Percentiles rank a stretch among this genome's conserved stretches.
phyloP scores from a whole-genome alignment of 768 basidiomycete species.

The Boletus vinaceobasis region DNA sequence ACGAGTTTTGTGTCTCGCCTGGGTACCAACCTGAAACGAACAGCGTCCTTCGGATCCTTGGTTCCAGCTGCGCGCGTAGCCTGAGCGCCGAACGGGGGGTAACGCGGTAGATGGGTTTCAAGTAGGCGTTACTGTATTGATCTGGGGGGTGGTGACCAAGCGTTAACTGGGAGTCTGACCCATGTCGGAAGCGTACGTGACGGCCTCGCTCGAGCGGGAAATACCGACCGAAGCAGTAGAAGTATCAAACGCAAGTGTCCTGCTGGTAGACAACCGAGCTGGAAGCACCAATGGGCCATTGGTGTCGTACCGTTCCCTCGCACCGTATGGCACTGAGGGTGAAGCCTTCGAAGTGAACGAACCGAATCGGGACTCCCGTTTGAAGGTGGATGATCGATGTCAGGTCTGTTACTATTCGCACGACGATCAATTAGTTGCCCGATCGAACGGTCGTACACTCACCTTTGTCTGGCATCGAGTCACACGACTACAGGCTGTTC shows the following conservation, averaged over 20 bases:
- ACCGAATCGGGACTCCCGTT: conserved; percentile 44
- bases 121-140: conserved; percentile 28
- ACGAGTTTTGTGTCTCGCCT: conserved; percentile 54
- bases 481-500: conserved; percentile 78
- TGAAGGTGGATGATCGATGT: conserved; percentile 56
- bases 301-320: conserved; percentile 64
- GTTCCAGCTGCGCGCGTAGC: conserved; percentile 33
- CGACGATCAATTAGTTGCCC: conserved; percentile 18
- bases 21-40: conserved; percentile 39
- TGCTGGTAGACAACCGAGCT: conserved; percentile 64
- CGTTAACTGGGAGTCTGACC: conserved; percentile 43
- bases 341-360: conserved; percentile 61
- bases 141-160: conserved; percentile 36
- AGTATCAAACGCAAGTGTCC: conserved; percentile 43
- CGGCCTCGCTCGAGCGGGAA: conserved; percentile 43
- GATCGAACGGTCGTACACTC: conserved; percentile 22
- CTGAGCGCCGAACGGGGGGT: conserved; percentile 39
- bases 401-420: conserved; percentile 54
- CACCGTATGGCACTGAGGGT: conserved; percentile 31
- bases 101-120: conserved; percentile 17
- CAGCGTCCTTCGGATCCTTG: too few relatives aligned
- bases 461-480: conserved; percentile 74
- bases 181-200: conserved; percentile 27
- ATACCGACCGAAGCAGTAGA: conserved; percentile 41
- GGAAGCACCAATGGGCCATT: conserved; percentile 71